phyloP scores from a whole-genome alignment of 257 asterid genomes.

The Solanum habrochaites region DNA sequence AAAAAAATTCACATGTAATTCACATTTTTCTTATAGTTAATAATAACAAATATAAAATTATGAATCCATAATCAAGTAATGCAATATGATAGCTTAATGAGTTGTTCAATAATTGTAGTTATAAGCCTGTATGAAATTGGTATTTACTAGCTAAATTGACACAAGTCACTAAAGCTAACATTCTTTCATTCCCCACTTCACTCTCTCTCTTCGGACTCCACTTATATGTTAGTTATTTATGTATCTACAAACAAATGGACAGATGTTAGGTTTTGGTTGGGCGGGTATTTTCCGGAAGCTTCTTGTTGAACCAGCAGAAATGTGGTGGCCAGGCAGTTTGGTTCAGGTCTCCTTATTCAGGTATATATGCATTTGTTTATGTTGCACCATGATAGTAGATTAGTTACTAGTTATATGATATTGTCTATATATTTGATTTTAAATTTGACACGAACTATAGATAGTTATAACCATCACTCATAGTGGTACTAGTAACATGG shows the following conservation, averaged over 20 bases:
- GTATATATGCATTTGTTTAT: background rate
- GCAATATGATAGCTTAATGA: background rate
- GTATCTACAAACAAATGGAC: background rate
- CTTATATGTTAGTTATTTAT: background rate
- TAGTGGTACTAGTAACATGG: background rate
- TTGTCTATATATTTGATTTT: background rate
- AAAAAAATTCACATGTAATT: too few species aligned
- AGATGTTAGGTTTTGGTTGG: conserved; percentile 54
- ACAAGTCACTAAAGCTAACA: background rate
- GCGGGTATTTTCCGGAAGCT: conserved; percentile 43
- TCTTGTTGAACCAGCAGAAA: conserved; percentile 43
- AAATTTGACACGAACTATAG: background rate
- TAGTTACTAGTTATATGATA: background rate
- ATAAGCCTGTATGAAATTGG: background rate
- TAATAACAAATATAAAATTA: background rate
- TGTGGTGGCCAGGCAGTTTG: conserved; percentile 56
- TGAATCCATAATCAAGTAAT: background rate
- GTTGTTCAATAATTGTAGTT: background rate
- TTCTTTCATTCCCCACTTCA: background rate
- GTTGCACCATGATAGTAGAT: background rate
- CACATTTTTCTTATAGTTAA: too few species aligned
- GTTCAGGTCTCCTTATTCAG: conserved; percentile 55
- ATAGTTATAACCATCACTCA: background rate
- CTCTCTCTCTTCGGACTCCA: background rate
- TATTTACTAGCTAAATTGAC: background rate